phyloP scores from a whole-genome alignment of 805 yeast genomes.

The Diddensiella santjacobensis region DNA sequence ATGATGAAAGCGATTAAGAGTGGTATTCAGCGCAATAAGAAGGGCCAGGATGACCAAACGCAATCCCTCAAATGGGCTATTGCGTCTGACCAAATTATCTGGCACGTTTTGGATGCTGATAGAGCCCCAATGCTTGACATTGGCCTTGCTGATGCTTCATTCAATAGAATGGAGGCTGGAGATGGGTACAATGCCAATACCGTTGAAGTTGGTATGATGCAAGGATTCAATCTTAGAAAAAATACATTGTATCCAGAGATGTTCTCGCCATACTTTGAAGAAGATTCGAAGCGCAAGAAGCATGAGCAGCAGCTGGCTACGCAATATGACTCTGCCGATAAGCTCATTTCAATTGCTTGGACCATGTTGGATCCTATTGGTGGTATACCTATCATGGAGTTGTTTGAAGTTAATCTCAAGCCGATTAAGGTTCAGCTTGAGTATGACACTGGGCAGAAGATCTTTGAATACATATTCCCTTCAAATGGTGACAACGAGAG shows the following conservation, averaged over 20 bases:
- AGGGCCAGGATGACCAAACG: slow-evolving; percentile 32
- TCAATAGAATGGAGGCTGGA: slow-evolving; percentile 56
- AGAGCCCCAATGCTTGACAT: slow-evolving; percentile 67
- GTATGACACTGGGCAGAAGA: slow-evolving; percentile 57
- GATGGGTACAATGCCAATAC: slow-evolving; percentile 66
- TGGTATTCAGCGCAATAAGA: slow-evolving; percentile 27
- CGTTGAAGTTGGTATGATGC: slow-evolving; percentile 56
- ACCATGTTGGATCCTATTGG: slow-evolving; percentile 82
- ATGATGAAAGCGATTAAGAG: slow-evolving; percentile 35
- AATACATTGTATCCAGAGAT: slow-evolving; percentile 66
- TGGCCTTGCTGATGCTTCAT: slow-evolving; percentile 57
- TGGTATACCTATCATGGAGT: slow-evolving; percentile 77
- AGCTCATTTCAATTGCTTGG: slow-evolving; percentile 57
- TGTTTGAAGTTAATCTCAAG: slow-evolving; percentile 53
- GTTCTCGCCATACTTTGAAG: slow-evolving; percentile 45
- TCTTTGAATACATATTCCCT: slow-evolving; percentile 73
- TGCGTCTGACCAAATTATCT: slow-evolving; percentile 62
- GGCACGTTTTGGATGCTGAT: slow-evolving; percentile 62
- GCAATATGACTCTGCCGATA: slow-evolving; percentile 17
- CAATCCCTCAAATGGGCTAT: slow-evolving; percentile 45
- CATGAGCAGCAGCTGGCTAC: neutral
- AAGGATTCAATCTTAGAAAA: slow-evolving; percentile 61
- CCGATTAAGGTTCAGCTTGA: slow-evolving; percentile 76
- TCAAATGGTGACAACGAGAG: slow-evolving; percentile 34
- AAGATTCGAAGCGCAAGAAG: slow-evolving; percentile 7